Conservation (phyloP, 345 rosid species). For the Salix viminalis region DNA sequence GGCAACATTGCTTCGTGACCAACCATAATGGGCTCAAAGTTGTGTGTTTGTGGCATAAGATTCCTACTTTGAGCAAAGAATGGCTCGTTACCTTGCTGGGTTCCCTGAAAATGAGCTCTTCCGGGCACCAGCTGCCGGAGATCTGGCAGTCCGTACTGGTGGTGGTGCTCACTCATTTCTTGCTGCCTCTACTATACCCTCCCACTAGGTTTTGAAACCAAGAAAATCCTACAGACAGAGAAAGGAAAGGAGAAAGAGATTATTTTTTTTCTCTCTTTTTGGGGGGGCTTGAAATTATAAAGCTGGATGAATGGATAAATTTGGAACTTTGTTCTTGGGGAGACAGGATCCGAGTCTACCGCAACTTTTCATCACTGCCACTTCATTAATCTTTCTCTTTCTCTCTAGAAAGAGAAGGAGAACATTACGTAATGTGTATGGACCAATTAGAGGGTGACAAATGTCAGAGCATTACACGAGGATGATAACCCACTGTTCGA, state of each 20-base stretch:
- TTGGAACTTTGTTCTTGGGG: constrained; percentile 26
- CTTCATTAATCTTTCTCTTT: not conserved
- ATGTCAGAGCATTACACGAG: constrained; percentile 28
- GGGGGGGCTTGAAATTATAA: not conserved
- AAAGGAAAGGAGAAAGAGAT: not conserved
- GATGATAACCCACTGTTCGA: not conserved
- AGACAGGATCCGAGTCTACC: constrained; percentile 78
- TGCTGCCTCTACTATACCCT: not conserved
- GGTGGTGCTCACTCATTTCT: constrained; percentile 20
- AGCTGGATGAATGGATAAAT: not conserved
- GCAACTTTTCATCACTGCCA: constrained; percentile 36
- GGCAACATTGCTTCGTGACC: constrained; percentile 15
- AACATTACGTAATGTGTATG: not conserved
- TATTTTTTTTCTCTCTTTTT: not conserved
- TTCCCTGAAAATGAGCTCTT: constrained; percentile 31
- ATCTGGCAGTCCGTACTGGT: constrained; percentile 51
- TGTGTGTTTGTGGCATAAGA: constrained; percentile 18
- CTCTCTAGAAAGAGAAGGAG: not conserved
- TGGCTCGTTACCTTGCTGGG: constrained; percentile 35
- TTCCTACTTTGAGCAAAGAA: constrained; percentile 18
- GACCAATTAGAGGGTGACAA: constrained; percentile 15
- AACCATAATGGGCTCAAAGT: constrained; percentile 16
- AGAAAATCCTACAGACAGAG: not conserved
- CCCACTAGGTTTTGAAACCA: not conserved
- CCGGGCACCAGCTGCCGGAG: constrained; percentile 61